Evolutionary conservation across 2,329 filamentous ascomycete species (phyloP), one percentile per base, ranked within the genome.

Genomic region (Pyricularia pennisetigena): DNA sequence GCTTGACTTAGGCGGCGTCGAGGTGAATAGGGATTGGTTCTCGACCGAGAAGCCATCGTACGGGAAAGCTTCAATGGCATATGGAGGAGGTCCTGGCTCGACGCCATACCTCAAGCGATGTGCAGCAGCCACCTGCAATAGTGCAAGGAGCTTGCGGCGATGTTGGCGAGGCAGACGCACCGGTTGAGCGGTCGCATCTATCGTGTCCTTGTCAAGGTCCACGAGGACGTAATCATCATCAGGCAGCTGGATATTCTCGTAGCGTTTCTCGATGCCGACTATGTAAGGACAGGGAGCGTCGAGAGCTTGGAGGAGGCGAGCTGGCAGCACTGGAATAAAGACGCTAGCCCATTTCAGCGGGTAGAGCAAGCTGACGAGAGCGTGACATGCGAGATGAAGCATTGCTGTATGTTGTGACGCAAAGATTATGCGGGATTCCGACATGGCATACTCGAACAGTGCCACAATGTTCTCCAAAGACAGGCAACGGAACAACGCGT

Each of bases 211-310:
- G 78, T 99, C 95, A 67, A 99, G 82, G 78, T 99, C 95, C 49
- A 98, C 93, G 20, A 98, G 83, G 23, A 98, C 94, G 76, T 94
- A 98, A 75, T 98, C 95, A 74, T 98, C 95, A 7, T 97, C 93
- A 0, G 95, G 95, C 61, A 98, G 85, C 72, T 93, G 90, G 64
- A 93, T 86, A 69, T 88, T 88, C 73, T 96, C 92, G 76, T 98
- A 98, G 69, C 94, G 88, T 72, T 94, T 87, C 79, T 99, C 95
- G 69, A 99, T 92, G 65, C 95, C 95, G 62, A 98, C 93, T 72
- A 99, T 97, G 74, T 98, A 99, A 0, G 95, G 95, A 73, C 95
- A 98, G 2, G 94, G 94, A 0, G 94, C 94, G 74, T 98, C 95
- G 23, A 99, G 85, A 2, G 93, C 94, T 67, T 95, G 94, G 10